Conservation (phyloP, 2,329 filamentous ascomycete genomes). For the Penicillium sp. region DNA sequence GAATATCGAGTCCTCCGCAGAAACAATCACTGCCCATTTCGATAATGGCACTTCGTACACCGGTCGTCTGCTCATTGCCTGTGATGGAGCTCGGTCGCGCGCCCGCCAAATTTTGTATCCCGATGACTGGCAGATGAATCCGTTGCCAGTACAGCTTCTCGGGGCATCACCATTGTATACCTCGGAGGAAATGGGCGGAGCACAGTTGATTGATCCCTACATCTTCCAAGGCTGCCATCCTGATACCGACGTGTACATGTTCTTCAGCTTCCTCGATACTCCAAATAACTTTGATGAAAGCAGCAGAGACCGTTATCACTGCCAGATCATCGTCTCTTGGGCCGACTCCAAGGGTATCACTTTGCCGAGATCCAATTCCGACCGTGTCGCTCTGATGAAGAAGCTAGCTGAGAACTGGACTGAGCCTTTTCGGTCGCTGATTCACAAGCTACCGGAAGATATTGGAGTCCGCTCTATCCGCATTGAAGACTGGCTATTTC, state of each 20-base stretch:
- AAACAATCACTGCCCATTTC: constrained; percentile 43
- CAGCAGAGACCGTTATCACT: constrained; percentile 38
- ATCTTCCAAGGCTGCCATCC: constrained; percentile 54
- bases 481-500: constrained; percentile 46
- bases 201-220: constrained; percentile 49
- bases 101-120: constrained; percentile 35
- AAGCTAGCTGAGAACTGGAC: constrained; percentile 46
- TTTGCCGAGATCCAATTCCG: constrained; percentile 40
- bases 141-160: constrained; percentile 48
- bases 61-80: constrained; percentile 48
- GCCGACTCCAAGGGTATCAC: constrained; percentile 35
- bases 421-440: constrained; percentile 46
- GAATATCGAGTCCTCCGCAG: constrained; percentile 31
- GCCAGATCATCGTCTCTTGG: constrained; percentile 53
- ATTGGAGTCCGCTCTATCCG: constrained; percentile 45
- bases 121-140: constrained; percentile 27
- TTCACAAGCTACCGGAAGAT: constrained; percentile 39
- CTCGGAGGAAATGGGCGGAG: constrained; percentile 39
- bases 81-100: constrained; percentile 49
- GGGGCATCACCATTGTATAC: constrained; percentile 45
- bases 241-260: constrained; percentile 49
- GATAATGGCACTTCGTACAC: constrained; percentile 42
- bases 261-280: constrained; percentile 50
- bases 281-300: constrained; percentile 41
- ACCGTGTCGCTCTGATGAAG: constrained; percentile 43